Evolutionary conservation across 83 land plant genomes (phyloP).

Genomic region (Isoetes engelmannii): DNA sequence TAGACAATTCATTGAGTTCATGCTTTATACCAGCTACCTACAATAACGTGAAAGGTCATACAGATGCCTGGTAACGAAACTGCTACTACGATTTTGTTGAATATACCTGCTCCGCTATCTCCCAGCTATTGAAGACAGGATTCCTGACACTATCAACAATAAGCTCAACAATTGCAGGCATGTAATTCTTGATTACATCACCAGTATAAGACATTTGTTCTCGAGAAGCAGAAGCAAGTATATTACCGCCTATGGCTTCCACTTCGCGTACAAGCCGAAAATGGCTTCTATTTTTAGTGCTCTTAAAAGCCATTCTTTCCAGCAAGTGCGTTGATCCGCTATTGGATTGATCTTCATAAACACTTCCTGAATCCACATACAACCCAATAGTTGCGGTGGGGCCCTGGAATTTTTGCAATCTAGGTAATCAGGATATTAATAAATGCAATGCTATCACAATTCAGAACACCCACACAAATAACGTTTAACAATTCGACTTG

Average conservation of each 20-base stretch:
- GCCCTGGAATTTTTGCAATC: conserved; percentile 28
- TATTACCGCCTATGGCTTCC: conserved; percentile 94
- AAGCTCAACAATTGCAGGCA: conserved; percentile 90
- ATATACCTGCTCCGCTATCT: conserved; percentile 76
- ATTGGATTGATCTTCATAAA: conserved; percentile 58
- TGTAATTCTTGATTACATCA: conserved; percentile 68
- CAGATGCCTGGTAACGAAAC: too few species aligned
- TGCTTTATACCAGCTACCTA: conserved; percentile 65
- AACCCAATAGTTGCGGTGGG: conserved; percentile 73
- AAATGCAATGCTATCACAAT: too few species aligned
- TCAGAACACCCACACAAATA: background rate
- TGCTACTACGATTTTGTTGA: too few species aligned
- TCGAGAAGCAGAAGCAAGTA: conserved; percentile 65
- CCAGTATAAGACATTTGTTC: conserved; percentile 92
- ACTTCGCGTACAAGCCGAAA: conserved; percentile 74
- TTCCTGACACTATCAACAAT: conserved; percentile 83
- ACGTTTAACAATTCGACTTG: background rate
- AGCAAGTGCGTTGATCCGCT: conserved; percentile 67
- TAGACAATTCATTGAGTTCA: conserved; percentile 53
- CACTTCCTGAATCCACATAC: conserved; percentile 73
- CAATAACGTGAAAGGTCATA: background rate
- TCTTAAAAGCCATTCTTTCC: conserved; percentile 90
- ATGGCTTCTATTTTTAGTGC: conserved; percentile 68
- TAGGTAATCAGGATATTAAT: too few species aligned
- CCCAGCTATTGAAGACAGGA: conserved; percentile 85